Conservation (phyloP, 805 yeast genomes). For the Yarrowia keelungensis region DNA sequence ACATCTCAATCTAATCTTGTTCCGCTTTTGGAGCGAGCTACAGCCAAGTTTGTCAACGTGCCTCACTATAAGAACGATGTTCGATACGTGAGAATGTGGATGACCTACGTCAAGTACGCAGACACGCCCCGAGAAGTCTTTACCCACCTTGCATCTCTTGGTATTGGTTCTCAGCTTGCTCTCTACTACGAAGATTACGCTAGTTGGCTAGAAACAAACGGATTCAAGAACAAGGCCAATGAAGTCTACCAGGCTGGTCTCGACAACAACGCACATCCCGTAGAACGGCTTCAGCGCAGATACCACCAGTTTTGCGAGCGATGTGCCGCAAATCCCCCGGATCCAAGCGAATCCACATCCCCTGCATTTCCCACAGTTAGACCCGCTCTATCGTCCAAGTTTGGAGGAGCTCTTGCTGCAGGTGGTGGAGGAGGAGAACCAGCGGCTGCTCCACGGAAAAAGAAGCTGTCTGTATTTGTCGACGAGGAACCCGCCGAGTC, state of each 20-base stretch:
- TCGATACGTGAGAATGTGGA: slow-evolving; percentile 80
- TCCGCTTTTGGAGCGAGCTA: slow-evolving; percentile 70
- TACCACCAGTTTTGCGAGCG: slow-evolving; percentile 57
- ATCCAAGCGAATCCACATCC: slow-evolving; percentile 49
- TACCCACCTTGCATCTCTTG: slow-evolving; percentile 70
- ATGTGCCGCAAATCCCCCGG: slow-evolving; percentile 45
- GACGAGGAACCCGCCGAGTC: slow-evolving; percentile 48
- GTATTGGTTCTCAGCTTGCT: slow-evolving; percentile 72
- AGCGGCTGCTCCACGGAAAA: slow-evolving; percentile 34
- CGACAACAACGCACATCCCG: slow-evolving; percentile 69
- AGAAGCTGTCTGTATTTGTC: slow-evolving; percentile 54
- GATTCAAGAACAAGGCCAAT: slow-evolving; percentile 60
- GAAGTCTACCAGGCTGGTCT: slow-evolving; percentile 68
- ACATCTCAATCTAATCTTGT: slow-evolving; percentile 70
- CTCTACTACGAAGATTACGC: slow-evolving; percentile 83
- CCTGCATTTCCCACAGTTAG: slow-evolving; percentile 50
- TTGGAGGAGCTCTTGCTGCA: slow-evolving; percentile 46
- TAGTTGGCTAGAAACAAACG: slow-evolving; percentile 59
- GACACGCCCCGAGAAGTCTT: slow-evolving; percentile 76
- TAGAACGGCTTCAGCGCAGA: slow-evolving; percentile 54
- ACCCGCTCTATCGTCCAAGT: slow-evolving; percentile 53
- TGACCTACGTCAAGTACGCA: slow-evolving; percentile 71
- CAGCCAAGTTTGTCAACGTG: slow-evolving; percentile 69
- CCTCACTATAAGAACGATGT: slow-evolving; percentile 80
- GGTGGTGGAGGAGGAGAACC: not conserved